Percentiles rank a stretch among this genome's conserved stretches.
These are phyloP conservation scores for Phyllosticta capitalensis DNA, from an alignment of 2,329 filamentous ascomycete genomes.

Conservation along the genomic window DNA sequence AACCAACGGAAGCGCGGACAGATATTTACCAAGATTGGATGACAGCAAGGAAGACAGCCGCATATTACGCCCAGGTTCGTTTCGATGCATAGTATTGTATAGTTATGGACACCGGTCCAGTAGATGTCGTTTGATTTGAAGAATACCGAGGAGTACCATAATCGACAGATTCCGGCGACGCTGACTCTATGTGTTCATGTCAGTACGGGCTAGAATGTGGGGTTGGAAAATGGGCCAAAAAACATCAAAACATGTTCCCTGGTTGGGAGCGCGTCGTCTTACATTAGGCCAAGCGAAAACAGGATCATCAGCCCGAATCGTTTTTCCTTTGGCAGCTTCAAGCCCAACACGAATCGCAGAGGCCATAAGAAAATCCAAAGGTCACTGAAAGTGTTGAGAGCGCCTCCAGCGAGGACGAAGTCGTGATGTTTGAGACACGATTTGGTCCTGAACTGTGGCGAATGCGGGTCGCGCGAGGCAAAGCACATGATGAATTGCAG, in stretches of 20 bases:
- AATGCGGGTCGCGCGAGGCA: conserved; percentile 19
- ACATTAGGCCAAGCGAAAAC: conserved; percentile 19
- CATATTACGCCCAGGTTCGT: conserved; percentile 21
- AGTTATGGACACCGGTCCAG: conserved; percentile 20
- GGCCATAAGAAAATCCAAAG: conserved; percentile 26
- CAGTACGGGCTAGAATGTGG: neutral
- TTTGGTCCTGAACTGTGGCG: conserved; percentile 21
- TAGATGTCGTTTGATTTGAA: conserved; percentile 20
- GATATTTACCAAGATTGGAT: conserved; percentile 18
- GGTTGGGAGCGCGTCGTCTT: conserved; percentile 1
- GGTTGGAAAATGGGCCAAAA: neutral
- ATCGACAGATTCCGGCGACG: conserved; percentile 20
- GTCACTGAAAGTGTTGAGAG: conserved; percentile 24
- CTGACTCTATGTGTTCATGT: conserved; percentile 15
- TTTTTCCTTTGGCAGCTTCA: conserved; percentile 21
- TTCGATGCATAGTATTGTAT: conserved; percentile 21
- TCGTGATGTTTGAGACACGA: conserved; percentile 19
- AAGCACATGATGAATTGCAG: conserved; percentile 22
- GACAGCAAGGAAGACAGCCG: conserved; percentile 24
- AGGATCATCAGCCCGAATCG: conserved; percentile 21
- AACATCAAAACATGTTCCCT: no score
- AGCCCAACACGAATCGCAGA: conserved; percentile 17
- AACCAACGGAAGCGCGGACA: neutral
- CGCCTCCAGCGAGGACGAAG: conserved; percentile 18
- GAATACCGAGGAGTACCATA: conserved; percentile 21